phyloP scores from a whole-genome alignment of 2,329 filamentous ascomycete species.

The Chrysosphaeria jannelii region DNA sequence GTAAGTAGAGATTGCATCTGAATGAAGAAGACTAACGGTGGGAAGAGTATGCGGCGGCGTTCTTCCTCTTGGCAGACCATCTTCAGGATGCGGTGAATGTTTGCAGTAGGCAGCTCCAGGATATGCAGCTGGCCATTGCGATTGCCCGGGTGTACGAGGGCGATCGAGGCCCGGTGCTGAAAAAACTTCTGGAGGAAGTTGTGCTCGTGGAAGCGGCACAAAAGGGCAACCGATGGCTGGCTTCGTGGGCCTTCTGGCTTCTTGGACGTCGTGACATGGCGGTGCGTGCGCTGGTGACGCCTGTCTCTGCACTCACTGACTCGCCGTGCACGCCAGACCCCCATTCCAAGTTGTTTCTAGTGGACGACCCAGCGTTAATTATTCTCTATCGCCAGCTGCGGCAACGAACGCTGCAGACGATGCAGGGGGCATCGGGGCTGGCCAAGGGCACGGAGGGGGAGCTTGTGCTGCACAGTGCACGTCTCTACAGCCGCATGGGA shows the following conservation, averaged over 20 bases:
- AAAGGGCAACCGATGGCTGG: conserved; percentile 74
- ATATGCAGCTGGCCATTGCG: conserved; percentile 69
- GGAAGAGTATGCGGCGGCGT: conserved; percentile 71
- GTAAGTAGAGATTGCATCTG: too few species aligned
- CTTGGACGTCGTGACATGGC: conserved; percentile 55
- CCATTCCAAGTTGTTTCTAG: conserved; percentile 50
- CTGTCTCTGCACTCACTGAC: conserved; percentile 43
- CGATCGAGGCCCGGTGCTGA: conserved; percentile 45
- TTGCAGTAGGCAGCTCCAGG: conserved; percentile 60
- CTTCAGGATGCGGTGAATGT: conserved; percentile 65
- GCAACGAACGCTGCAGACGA: conserved; percentile 51
- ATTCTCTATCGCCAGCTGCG: conserved; percentile 68
- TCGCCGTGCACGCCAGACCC: conserved; percentile 38
- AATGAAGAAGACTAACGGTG: too few species aligned
- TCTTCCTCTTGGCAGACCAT: conserved; percentile 73
- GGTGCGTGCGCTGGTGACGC: conserved; percentile 54
- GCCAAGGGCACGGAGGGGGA: conserved; percentile 58
- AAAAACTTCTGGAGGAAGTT: conserved; percentile 46
- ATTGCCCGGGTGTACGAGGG: conserved; percentile 72
- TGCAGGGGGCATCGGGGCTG: conserved; percentile 60
- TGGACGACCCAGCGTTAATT: conserved; percentile 71
- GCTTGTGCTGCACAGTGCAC: conserved; percentile 64
- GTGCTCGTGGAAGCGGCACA: conserved; percentile 48
- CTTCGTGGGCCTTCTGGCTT: conserved; percentile 91
- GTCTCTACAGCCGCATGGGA: conserved; percentile 69